Evolutionary conservation across 2,329 filamentous ascomycete genomes (phyloP), one percentile per base, ranked within the genome.

Genomic region (Emmonsiellopsis sp.): DNA sequence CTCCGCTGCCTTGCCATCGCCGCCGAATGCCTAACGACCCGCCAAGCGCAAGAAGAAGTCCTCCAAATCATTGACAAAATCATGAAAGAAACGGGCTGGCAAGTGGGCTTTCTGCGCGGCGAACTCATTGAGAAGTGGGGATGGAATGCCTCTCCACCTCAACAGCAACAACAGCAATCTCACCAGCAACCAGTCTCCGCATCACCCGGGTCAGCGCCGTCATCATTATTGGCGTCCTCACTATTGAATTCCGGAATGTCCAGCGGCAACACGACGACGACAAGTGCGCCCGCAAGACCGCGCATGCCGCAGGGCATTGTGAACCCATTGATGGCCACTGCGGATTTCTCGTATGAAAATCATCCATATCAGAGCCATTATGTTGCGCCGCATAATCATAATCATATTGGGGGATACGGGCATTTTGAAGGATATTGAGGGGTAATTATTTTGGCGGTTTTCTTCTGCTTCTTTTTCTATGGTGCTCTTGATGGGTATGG

Each of bases 291-390:
- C 42, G 64, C 63, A 14, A 67, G 70, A 9, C 62, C 64, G 3
- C 66, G 61, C 37, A 63, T 68, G 51, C 66, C 66, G 4, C 53
- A 68, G 2, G 79, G 78, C 6, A 80, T 83, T 42, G 71, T 85
- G 5, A 92, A 92, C 62, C 88, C 88, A 1, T 69, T 92, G 40
- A 78, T 85, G 59, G 82, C 80, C 27, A 77, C 77, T 27, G 87
- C 87, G 1, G 87, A 93, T 64, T 93, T 93, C 66, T 85, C 77
- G 27, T 75, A 85, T 60, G 85, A 87, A 3, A 84, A 88, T 58
- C 87, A 91, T 68, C 88, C 89, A 1, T 94, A 93, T 63, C 85
- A 88, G 64, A 83, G 84, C 49, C 85, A 85, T 69, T 94, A 92
- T 62, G 84, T 89, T 57, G 84, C 87, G 37, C 86, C 87, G 1